Base-by-base conservation (phyloP, 257 asterid genomes). In the Ligustrum vulgare region DNA sequence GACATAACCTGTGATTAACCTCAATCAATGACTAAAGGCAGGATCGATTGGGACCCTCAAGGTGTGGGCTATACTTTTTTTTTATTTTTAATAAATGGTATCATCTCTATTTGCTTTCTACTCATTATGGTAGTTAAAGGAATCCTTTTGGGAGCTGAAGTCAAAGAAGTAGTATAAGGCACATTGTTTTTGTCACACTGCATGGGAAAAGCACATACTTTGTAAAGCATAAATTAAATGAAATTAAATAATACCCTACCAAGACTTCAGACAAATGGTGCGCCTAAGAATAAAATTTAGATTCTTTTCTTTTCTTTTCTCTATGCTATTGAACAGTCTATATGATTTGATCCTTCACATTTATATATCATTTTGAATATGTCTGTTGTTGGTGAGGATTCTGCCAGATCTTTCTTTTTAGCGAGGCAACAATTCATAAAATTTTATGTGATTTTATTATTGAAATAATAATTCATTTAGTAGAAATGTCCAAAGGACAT, bases 131-230 rank as follows among this genome's bases (percentile, higher is more conserved):
- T 64, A 31, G 69, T 68, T 51, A 49, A 73, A 73, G 78, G 47
- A 65, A 28, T 41, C 73, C 72, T 74, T 79, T 58, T 79, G 80
- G 51, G 65, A 60, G 72, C 78, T n/a, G 37, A 86, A 84, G 89
- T 86, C 91, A 86, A 88, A 75, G 34, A 81, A 31, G 84, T 82
- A 80, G 78, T 58, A 72, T 65, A 69, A 56, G 72, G 80, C 89
- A 83, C 87, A 81, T 81, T 86, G 79, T 49, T 73, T n/a, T 62
- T 82, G 87, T 82, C 87, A 72, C 82, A 67, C 78, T 78, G 32
- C 75, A 74, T 71, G 72, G 47, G 63, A 58, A 71, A 20, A 65
- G 69, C 36, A 78, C 82, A 69, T 37, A 78, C 73, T 51, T 73
- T 71, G 69, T 39, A 70, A 77, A 73, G 72, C 47, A 41, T 65